Base-by-base conservation (phyloP, 208 protist genomes). In the Crithidia sp. region DNA sequence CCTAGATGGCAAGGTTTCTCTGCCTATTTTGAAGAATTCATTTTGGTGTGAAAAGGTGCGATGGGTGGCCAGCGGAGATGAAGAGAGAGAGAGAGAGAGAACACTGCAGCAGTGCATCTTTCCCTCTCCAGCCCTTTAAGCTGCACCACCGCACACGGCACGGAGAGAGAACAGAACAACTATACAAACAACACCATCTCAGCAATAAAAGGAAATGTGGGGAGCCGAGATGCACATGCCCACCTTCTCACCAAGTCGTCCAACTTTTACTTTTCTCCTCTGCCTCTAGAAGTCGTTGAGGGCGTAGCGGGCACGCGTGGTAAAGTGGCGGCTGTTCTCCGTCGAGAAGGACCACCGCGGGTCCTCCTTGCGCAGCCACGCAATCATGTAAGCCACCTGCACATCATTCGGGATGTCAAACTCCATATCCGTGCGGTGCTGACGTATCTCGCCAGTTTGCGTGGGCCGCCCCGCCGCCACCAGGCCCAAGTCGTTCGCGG, bases 341-440 rank as follows among this genome's bases (percentile, higher is more conserved):
- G 93, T 97, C 7, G 93, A 95, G 57, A 95, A 91, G 7, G 91
- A 76, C 93, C 93, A 97, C 28, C 93, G 87, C 41, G 93, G 93
- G 76, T 97, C 93, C 65, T 97, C 93, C 66, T 97, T 97, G 63
- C 93, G 85, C 66, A 95, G 81, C 91, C 93, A 97, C 9, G 91
- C 93, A 79, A 97, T 95, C 85, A 97, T 88, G 76, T 97, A 97
- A 7, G 93, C 93, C 44, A 97, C 86, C 55, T 86, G 86, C 28
- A 97, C 82, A 54, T 95, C 89, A 66, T 79, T 91, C 4, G 93
- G 89, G 19, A 95, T 73, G 58, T 97, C 93, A 67, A 97, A 97
- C 78, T 97, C 89, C 83, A 92, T 87, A 66, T 97, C 91, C 5
- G 81, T 69, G 36, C 93, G 89, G 62, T 90, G 90, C 72, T 91